Evolutionary conservation across 2,329 filamentous ascomycete genomes (phyloP).

Genomic region (Calonectria crousiana): DNA sequence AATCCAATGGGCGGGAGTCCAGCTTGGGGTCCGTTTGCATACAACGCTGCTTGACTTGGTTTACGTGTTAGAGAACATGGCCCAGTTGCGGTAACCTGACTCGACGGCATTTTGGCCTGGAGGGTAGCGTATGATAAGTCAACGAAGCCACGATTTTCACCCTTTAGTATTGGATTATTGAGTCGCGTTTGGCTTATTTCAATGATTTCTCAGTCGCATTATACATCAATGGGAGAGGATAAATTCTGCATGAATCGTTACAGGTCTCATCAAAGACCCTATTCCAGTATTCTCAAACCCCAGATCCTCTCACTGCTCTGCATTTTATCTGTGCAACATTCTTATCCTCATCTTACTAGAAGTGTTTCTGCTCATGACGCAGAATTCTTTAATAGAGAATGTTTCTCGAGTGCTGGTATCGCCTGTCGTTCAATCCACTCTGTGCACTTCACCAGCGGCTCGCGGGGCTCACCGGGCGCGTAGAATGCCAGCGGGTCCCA

Average conservation of each 20-base stretch:
- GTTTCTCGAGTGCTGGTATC: background rate
- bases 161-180: background rate
- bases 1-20: too few species aligned
- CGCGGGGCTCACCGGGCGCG: background rate
- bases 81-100: too few species aligned
- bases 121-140: too few species aligned
- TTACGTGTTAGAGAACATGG: too few species aligned
- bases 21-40: too few species aligned
- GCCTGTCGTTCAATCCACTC: constrained; percentile 23
- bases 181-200: background rate
- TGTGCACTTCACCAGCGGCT: constrained; percentile 17
- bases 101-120: too few species aligned
- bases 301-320: background rate
- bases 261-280: background rate
- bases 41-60: too few species aligned
- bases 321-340: background rate
- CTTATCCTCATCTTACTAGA: background rate
- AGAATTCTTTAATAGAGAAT: background rate
- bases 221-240: background rate
- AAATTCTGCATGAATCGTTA: background rate
- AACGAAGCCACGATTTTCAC: too few species aligned
- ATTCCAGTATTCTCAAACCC: background rate
- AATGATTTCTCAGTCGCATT: background rate
- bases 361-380: background rate
- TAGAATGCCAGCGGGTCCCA: constrained; percentile 17